Evolutionary conservation across 192 early-diverging fungal genomes (phyloP).

Genomic region (Spinellus fusiger): DNA sequence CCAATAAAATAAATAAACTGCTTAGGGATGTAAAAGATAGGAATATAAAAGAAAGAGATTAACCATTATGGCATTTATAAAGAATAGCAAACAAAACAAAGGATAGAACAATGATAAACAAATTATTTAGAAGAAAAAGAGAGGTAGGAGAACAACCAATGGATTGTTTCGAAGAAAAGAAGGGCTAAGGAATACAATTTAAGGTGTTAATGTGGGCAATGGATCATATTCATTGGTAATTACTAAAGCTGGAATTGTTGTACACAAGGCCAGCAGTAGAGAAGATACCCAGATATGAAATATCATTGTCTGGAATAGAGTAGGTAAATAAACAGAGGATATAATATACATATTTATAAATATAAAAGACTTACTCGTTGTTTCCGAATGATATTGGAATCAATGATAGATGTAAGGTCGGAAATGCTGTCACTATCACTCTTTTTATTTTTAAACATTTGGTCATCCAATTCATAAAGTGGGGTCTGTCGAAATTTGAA

Average conservation of each 20-base stretch:
- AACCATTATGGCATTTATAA: too few relatives aligned
- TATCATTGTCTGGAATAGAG: neutral
- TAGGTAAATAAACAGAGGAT: too few relatives aligned
- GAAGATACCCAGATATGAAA: neutral
- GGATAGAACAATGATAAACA: too few relatives aligned
- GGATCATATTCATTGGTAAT: constrained; percentile 13
- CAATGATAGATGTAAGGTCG: constrained; percentile 9
- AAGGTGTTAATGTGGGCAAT: neutral
- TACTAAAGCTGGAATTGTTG: neutral
- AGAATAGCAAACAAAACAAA: too few relatives aligned
- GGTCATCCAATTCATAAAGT: constrained; percentile 15
- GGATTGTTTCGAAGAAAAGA: too few relatives aligned
- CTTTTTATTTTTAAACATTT: neutral
- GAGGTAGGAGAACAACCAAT: too few relatives aligned
- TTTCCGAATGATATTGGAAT: constrained; percentile 10
- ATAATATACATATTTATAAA: too few relatives aligned
- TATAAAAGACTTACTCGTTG: constrained; percentile 7
- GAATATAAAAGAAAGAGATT: too few relatives aligned
- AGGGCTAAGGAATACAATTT: too few relatives aligned
- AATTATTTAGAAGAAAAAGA: too few relatives aligned
- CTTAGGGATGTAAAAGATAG: too few relatives aligned
- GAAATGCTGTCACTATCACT: neutral
- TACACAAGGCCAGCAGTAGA: neutral
- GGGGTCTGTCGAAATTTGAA: constrained; percentile 9
- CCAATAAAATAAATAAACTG: too few relatives aligned